These are phyloP conservation scores for Apiotrichum sp. DNA, from an alignment of 1,284 basidiomycete species.

Conservation along the genomic window DNA sequence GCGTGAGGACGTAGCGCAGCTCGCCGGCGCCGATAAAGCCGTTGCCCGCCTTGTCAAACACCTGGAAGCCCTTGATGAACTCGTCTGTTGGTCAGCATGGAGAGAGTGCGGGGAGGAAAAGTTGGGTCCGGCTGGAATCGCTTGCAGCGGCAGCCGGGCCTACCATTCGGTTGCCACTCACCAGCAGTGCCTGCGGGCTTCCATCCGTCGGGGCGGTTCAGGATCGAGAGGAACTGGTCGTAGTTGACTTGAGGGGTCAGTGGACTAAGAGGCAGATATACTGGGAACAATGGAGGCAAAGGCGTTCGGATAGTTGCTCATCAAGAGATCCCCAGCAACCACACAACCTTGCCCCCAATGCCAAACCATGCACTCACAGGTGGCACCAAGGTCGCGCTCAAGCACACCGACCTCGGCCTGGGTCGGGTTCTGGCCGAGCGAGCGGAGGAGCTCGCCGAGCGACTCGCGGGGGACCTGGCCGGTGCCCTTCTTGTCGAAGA, in stretches of 20 bases:
- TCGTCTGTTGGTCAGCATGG: conserved; percentile 61
- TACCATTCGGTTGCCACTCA: conserved; percentile 42
- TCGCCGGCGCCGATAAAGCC: conserved; percentile 90
- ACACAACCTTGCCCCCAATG: no score
- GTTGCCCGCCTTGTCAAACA: conserved; percentile 97
- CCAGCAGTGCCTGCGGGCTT: conserved; percentile 90
- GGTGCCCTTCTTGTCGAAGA: conserved; percentile 95
- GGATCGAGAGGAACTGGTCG: conserved; percentile 79
- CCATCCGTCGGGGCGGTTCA: conserved; percentile 94
- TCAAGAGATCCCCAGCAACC: no score
- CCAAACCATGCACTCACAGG: conserved; percentile 28
- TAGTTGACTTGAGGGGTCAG: conserved; percentile 62
- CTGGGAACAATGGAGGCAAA: no score
- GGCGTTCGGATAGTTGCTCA: no score
- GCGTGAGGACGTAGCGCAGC: conserved; percentile 89
- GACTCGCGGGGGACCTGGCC: conserved; percentile 81
- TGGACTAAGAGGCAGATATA: neutral
- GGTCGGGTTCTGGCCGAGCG: conserved; percentile 95
- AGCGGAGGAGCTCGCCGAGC: conserved; percentile 89
- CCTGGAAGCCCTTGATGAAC: conserved; percentile 98
- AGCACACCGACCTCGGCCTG: conserved; percentile 91
- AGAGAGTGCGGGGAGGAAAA: no score
- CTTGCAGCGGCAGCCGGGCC: no score
- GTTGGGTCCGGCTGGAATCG: no score
- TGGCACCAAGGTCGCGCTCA: conserved; percentile 54